Percentiles rank a stretch among this genome's conserved stretches.
Evolutionary conservation across 441 rosid genomes (phyloP).

Genomic region (Populus hybrid): DNA sequence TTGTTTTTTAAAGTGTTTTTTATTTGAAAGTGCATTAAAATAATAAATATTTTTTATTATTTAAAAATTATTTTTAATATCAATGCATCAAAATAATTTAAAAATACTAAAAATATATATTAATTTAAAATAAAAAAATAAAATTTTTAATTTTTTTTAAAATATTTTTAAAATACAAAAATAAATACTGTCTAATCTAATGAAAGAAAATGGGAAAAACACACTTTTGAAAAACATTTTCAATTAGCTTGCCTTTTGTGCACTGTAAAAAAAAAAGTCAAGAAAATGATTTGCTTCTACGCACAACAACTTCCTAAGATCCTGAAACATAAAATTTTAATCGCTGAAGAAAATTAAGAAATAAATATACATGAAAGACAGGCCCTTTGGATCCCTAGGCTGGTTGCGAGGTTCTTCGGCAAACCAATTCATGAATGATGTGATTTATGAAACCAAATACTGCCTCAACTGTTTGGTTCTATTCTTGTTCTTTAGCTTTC

Average conservation of each 20-base stretch:
- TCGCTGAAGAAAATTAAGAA: neutral
- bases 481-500: conserved; percentile 82
- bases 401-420: neutral
- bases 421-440: neutral
- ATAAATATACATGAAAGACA: neutral
- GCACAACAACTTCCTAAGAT: neutral
- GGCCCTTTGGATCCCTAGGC: neutral
- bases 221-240: neutral
- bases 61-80: no score
- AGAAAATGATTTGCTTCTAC: neutral
- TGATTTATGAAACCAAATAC: conserved; percentile 41
- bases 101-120: no score
- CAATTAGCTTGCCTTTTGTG: neutral
- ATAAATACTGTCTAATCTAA: accelerated
- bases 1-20: no score
- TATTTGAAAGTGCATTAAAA: no score
- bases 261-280: neutral
- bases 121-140: no score
- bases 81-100: accelerated
- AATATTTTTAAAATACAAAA: no score
- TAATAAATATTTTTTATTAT: no score
- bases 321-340: neutral
- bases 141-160: no score
- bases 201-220: neutral
- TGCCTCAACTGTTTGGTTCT: conserved; percentile 70